Conservation (phyloP, 805 yeast genomes). For the Yamadazyma phyllophila region DNA sequence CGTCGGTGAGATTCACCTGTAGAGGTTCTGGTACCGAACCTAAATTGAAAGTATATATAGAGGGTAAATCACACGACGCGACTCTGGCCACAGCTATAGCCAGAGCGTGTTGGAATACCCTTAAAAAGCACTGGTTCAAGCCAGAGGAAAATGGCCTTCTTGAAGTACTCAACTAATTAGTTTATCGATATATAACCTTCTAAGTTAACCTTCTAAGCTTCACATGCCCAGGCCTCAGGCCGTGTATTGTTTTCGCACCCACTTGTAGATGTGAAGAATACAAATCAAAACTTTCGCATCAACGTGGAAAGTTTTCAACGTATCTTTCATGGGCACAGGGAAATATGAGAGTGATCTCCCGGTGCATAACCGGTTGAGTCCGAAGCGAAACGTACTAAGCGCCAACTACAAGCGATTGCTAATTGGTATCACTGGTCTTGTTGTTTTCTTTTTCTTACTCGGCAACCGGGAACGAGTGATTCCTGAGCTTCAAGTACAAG, state of each 20-base stretch:
- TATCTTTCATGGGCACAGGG: neutral
- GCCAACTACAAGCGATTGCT: slow-evolving; percentile 29
- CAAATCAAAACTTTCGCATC: neutral
- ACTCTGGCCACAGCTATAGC: slow-evolving; percentile 52
- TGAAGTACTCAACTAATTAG: slow-evolving; percentile 6
- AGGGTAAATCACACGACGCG: slow-evolving; percentile 57
- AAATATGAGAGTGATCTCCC: slow-evolving; percentile 7
- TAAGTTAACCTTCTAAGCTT: too few relatives aligned
- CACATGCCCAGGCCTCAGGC: too few relatives aligned
- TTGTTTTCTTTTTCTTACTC: slow-evolving; percentile 4
- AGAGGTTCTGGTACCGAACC: slow-evolving; percentile 98
- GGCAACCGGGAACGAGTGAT: neutral
- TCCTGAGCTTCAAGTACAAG: slow-evolving; percentile 11
- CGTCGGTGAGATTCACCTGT: slow-evolving; percentile 66
- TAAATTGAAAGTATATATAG: slow-evolving; percentile 86
- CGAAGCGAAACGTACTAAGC: slow-evolving; percentile 40
- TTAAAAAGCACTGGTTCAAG: slow-evolving; percentile 11
- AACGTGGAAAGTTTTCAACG: neutral
- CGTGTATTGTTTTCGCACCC: too few relatives aligned
- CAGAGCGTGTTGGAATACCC: slow-evolving; percentile 56
- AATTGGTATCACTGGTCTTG: neutral
- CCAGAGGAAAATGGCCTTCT: slow-evolving; percentile 10
- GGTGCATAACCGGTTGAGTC: slow-evolving; percentile 63
- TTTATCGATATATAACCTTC: neutral
- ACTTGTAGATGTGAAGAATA: neutral